Evolutionary conservation across 306 rosid genomes (phyloP).

Genomic region (Sophora flavescens): DNA sequence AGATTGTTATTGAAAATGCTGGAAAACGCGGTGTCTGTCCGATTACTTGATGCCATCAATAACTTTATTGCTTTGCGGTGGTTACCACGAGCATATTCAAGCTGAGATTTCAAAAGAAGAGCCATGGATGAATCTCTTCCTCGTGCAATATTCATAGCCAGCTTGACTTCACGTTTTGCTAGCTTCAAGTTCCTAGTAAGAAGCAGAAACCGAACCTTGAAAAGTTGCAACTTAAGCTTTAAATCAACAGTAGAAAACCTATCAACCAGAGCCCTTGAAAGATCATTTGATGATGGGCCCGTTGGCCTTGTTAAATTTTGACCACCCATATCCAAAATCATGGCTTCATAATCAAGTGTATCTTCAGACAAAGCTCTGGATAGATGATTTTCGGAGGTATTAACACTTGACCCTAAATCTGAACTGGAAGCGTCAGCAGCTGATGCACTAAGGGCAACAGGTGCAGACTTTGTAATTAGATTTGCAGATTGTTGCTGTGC

Average conservation of each 20-base stretch:
- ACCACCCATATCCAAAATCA: conserved; percentile 72
- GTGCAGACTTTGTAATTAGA: conserved; percentile 67
- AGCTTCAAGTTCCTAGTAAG: conserved; percentile 89
- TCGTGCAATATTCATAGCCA: conserved; percentile 93
- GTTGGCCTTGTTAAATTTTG: conserved; percentile 70
- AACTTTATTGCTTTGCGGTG: conserved; percentile 97
- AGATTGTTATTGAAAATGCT: conserved; percentile 91
- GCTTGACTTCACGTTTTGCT: conserved; percentile 96
- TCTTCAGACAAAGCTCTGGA: conserved; percentile 83
- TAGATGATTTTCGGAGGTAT: conserved; percentile 71
- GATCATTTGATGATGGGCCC: conserved; percentile 69
- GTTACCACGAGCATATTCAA: conserved; percentile 96
- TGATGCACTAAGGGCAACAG: conserved; percentile 61
- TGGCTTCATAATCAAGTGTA: conserved; percentile 77
- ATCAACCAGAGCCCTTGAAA: conserved; percentile 71
- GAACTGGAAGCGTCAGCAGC: conserved; percentile 70
- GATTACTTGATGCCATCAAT: conserved; percentile 84
- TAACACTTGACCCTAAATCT: conserved; percentile 70
- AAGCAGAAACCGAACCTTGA: conserved; percentile 90
- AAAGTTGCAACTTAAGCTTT: conserved; percentile 94
- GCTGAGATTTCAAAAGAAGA: conserved; percentile 94
- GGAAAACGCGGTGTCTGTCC: conserved; percentile 72
- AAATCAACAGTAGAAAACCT: conserved; percentile 76
- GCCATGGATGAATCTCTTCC: conserved; percentile 92
- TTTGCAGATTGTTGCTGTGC: conserved; percentile 69